phyloP scores from a whole-genome alignment of 2,329 filamentous ascomycete species.

The Hypoxylon sp. region DNA sequence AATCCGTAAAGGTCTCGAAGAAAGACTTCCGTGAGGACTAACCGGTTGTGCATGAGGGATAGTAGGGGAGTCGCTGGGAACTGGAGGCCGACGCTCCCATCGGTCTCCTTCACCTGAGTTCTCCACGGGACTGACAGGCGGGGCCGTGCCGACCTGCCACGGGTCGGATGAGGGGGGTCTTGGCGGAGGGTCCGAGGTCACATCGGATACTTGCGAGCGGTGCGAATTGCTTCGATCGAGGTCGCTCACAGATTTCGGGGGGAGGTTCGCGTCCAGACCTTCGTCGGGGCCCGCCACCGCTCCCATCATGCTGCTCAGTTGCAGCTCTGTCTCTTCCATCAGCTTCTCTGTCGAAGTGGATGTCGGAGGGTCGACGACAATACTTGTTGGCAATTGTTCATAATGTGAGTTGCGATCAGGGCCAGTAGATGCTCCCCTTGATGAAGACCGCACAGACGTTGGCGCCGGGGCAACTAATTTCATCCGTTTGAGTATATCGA shows the following conservation, averaged over 20 bases:
- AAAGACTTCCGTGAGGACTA: constrained; percentile 40
- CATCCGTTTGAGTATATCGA: constrained; percentile 68
- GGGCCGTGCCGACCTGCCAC: constrained; percentile 59
- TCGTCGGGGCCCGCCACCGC: constrained; percentile 48
- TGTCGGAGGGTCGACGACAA: constrained; percentile 45
- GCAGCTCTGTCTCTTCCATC: constrained; percentile 50
- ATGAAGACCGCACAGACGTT: constrained; percentile 39
- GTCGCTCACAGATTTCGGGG: constrained; percentile 39
- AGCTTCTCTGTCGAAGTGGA: constrained; percentile 44
- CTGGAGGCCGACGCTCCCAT: constrained; percentile 47
- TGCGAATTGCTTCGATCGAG: constrained; percentile 48
- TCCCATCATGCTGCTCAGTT: constrained; percentile 47
- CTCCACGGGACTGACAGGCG: constrained; percentile 43
- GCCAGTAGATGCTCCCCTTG: constrained; percentile 32
- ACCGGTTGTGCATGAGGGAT: constrained; percentile 50
- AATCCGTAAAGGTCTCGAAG: constrained; percentile 33
- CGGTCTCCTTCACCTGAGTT: constrained; percentile 42
- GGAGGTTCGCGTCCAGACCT: constrained; percentile 42
- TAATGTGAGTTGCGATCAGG: constrained; percentile 38
- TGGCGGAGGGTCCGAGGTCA: constrained; percentile 51
- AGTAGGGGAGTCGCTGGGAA: constrained; percentile 53
- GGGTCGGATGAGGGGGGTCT: constrained; percentile 61
- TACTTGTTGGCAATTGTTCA: constrained; percentile 48
- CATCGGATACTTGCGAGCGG: constrained; percentile 47
- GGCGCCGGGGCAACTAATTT: constrained; percentile 60